Percentiles rank a stretch among this genome's conserved stretches.
Conservation (phyloP, 495 filamentous ascomycete genomes). For the Penicilliopsis zonata region DNA sequence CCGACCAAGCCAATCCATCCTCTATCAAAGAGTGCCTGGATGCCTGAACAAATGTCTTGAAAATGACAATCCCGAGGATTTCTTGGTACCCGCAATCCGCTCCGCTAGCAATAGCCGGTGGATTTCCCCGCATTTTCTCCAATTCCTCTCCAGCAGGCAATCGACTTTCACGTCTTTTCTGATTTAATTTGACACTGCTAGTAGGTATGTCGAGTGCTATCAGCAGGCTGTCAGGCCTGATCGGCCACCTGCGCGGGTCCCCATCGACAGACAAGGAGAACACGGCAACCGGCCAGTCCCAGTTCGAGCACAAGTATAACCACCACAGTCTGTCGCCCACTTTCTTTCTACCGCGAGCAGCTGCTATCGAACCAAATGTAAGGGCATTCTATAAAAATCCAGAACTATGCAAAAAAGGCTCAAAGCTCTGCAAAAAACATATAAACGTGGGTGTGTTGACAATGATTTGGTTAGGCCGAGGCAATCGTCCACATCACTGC, state of each 20-base stretch:
- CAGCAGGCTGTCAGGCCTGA: constrained; percentile 48
- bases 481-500: constrained; percentile 84
- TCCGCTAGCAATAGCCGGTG: too few species aligned
- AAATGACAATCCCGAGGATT: background rate
- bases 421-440: too few species aligned
- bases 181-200: constrained; percentile 1
- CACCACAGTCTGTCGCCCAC: constrained; percentile 80
- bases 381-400: too few species aligned
- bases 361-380: constrained; percentile 79
- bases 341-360: constrained; percentile 77
- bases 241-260: constrained; percentile 42
- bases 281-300: too few species aligned
- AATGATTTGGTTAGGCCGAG: constrained; percentile 38
- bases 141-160: background rate
- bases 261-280: constrained; percentile 11
- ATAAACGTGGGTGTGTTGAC: too few species aligned
- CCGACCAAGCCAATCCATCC: background rate
- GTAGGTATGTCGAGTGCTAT: constrained; percentile 40
- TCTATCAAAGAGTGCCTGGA: too few species aligned
- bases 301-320: constrained; percentile 44
- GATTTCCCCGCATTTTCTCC: constrained; percentile 4
- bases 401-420: too few species aligned
- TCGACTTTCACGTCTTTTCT: background rate
- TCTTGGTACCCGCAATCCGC: background rate
- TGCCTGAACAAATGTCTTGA: too few species aligned